Percentiles rank a stretch among this genome's conserved stretches.
phyloP scores from a whole-genome alignment of 1,284 basidiomycete genomes.

The Pterulicium gracile region DNA sequence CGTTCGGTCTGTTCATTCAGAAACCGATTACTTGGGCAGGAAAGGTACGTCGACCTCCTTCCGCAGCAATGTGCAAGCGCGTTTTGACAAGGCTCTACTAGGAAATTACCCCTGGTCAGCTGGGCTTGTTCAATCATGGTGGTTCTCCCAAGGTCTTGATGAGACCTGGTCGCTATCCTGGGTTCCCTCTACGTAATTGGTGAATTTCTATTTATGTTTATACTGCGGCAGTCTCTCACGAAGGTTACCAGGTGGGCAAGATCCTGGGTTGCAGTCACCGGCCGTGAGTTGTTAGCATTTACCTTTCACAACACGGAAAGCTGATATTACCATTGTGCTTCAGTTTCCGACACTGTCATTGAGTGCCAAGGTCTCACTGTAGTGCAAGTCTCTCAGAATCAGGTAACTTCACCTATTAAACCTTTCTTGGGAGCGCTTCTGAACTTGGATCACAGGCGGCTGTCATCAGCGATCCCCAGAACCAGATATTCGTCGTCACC shows the following conservation, averaged over 20 bases:
- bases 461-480: conserved; percentile 70
- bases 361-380: conserved; percentile 68
- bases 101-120: conserved; percentile 52
- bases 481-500: conserved; percentile 71
- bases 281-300: conserved; percentile 35
- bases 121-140: conserved; percentile 70
- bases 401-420: conserved; percentile 17
- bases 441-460: conserved; percentile 36
- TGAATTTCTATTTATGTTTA: neutral
- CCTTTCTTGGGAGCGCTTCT: neutral
- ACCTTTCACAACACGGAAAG: neutral
- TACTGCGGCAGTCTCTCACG: too few relatives aligned
- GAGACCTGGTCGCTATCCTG: conserved; percentile 63
- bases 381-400: conserved; percentile 74
- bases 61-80: conserved; percentile 15
- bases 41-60: conserved; percentile 21
- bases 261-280: conserved; percentile 52
- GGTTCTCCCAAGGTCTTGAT: conserved; percentile 64
- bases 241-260: conserved; percentile 55
- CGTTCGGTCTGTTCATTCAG: neutral
- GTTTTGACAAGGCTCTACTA: conserved; percentile 14
- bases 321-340: conserved; percentile 3
- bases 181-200: conserved; percentile 64
- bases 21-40: neutral
- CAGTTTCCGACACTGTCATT: conserved; percentile 70